Evolutionary conservation across 495 filamentous ascomycete species (phyloP), one percentile per base, ranked within the genome.

Genomic region (Cryomyces antarcticus): DNA sequence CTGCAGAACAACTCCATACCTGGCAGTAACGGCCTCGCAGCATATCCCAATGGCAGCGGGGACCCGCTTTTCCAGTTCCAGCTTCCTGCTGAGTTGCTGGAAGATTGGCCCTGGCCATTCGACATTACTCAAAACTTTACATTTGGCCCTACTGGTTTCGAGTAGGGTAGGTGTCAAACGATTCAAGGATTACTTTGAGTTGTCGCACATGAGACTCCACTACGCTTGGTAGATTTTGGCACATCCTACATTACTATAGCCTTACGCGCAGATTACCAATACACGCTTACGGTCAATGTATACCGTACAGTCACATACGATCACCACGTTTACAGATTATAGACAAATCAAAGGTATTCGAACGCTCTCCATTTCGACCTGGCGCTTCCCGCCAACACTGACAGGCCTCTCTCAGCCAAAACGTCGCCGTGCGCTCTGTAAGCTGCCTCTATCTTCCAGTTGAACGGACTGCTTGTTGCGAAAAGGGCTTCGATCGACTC

Each of bases 51-150:
- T 46, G 29, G 13, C 45, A 31, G 30, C n/a, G n/a, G n/a, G n/a
- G n/a, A 12, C n/a, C 46, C 50, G 34, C 31, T 45, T 1, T 47
- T 53, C 29, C 50, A 57, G 39, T 63, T 65, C 41, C 61, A 62
- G 46, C 41, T 65, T n/a, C 62, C 62, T 4, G 50, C 49, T 5
- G 61, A 63, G 39, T 43, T 65, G 11, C 47, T 64, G 30, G 46
- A 54, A 6, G 48, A 58, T 42, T 63, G 61, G 61, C 57, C 60
- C 12, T 64, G 62, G 62, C 56, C 61, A 1, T 48, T 64, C n/a
- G 57, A 61, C n/a, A n/a, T n/a, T n/a, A n/a, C n/a, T n/a, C n/a
- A n/a, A n/a, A n/a, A n/a, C n/a, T n/a, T n/a, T n/a, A n/a, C n/a
- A n/a, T n/a, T n/a, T n/a, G n/a, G n/a, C n/a, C n/a, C n/a, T n/a